Base-by-base conservation (phyloP, 495 filamentous ascomycete genomes). In the Penicillium ucsense region DNA sequence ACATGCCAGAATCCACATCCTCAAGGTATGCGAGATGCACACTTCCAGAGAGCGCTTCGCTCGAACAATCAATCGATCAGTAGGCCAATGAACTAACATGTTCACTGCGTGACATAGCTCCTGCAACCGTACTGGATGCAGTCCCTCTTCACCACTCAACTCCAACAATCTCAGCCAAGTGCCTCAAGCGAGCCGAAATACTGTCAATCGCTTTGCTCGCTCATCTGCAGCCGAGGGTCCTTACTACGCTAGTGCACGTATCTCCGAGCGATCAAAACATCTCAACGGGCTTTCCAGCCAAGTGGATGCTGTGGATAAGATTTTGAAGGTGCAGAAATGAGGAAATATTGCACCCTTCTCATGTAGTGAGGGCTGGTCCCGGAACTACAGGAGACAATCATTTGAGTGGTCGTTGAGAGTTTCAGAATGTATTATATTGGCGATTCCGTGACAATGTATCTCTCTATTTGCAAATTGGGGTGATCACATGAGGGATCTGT, bases 191-290 rank as follows among this genome's bases (percentile, higher is more conserved):
- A 62, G 28, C 37, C 50, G 53, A 43, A 58, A 41, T 45, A 54
- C 46, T 6, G 59, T 66, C 3, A 62, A 67, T n/a, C 60, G 64
- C 31, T 68, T 63, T 42, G 53, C 57, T 27, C 59, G 61, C 28
- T 53, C 58, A 31, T 52, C 64, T 8, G 57, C 65, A n/a, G 52
- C 64, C 3, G 68, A 71, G 28, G 59, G 57, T 7, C 66, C 68
- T 11, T 71, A 71, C 55, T 71, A 63, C 53, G 63, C 60, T 12
- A 56, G 57, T 3, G 63, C 62, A 33, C 57, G 62, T 27, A 64
- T 67, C 48, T 49, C 39, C 35, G 65, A 67, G 8, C 62, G 68
- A 33, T 62, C 63, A 6, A 52, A 59, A 30, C 68, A 71, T 33
- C 42, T 63, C 32, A 56, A 37, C 12, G 53, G 62, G 10, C 56